A percentile compares a stretch with the other conserved stretches of the same genome.
phyloP scores from a whole-genome alignment of 768 basidiomycete genomes.

The Saitozyma sp. region DNA sequence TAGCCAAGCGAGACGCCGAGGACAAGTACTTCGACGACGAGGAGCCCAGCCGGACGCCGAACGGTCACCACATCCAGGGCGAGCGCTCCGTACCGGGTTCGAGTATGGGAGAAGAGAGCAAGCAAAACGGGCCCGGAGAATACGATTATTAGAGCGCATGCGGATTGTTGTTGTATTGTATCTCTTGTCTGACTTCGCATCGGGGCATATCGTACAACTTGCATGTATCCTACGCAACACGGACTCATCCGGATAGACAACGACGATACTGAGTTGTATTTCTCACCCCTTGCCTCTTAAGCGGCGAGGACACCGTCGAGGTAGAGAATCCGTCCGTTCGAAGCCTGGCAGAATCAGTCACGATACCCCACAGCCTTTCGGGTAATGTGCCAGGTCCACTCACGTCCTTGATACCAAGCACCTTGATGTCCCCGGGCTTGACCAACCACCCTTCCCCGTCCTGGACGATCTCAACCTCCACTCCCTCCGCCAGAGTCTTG shows the following conservation, averaged over 20 bases:
- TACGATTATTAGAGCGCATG: conserved; percentile 17
- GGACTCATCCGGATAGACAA: not conserved
- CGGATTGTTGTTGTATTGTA: not conserved
- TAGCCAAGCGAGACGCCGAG: conserved; percentile 35
- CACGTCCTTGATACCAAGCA: conserved; percentile 40
- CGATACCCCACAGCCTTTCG: not conserved
- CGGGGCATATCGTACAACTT: not conserved
- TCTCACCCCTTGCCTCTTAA: not conserved
- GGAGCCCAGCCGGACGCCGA: conserved; percentile 25
- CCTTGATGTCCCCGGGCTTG: conserved; percentile 42
- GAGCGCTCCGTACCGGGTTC: not conserved
- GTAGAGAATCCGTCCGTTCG: conserved; percentile 38
- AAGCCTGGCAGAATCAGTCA: conserved; percentile 14
- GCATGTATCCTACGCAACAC: not conserved
- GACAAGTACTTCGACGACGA: conserved; percentile 50
- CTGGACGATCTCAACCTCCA: conserved; percentile 19
- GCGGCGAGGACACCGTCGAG: conserved; percentile 27
- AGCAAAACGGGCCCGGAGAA: conserved; percentile 20
- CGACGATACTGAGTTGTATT: not conserved
- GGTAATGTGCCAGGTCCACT: conserved; percentile 4
- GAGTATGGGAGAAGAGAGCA: not conserved
- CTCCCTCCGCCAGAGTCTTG: conserved; percentile 30
- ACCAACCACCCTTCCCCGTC: conserved; percentile 35
- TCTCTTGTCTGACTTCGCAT: not conserved
- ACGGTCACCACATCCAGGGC: not conserved